Base-by-base conservation (phyloP, 225 moss, liverwort and hornwort species). In the Asterella californica region DNA sequence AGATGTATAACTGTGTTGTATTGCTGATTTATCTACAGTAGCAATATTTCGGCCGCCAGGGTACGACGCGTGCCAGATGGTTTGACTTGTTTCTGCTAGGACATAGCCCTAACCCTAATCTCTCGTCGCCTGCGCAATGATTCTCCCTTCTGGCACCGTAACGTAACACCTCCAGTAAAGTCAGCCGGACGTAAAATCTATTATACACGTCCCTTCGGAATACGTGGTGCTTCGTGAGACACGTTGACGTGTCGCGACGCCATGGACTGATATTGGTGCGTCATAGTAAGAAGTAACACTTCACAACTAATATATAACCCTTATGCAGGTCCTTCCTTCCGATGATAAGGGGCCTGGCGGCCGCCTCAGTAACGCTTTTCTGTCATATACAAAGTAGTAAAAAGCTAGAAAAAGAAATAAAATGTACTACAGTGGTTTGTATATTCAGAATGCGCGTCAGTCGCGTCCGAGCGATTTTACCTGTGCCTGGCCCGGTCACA, bases 61-160 rank as follows among this genome's bases (percentile, higher is more conserved):
- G 65, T 65, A 65, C 65, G 65, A 65, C 10, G 65, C 65, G 32
- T 65, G 29, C 30, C 65, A 29, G 33, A 29, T 65, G 65, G 2
- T 65, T 65, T 65, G 65, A 65, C 65, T 65, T 65, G 7, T 65
- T 65, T 11, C 65, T 9, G 30, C 30, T 65, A 65, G 65, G 17
- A 32, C 29, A 32, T 30, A 65, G 65, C 65, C 65, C 65, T 65
- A 65, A 65, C 65, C 65, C 65, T 65, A 65, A 65, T 65, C 30
- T 14, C 14, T 65, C 10, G 29, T 65, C 30, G 29, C 59, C 18
- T 59, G 59, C 22, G 59, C 59, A 59, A 59, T 59, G 59, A 59
- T 59, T 59, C 59, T 59, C 5, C 59, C 59, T 24, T 30, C 11
- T n/a, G n/a, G n/a, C n/a, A n/a, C n/a, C n/a, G n/a, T n/a, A n/a